Percentiles rank a stretch among this genome's conserved stretches.
These are phyloP conservation scores for Luvunga scandens DNA, from an alignment of 345 rosid species.

Conservation along the genomic window DNA sequence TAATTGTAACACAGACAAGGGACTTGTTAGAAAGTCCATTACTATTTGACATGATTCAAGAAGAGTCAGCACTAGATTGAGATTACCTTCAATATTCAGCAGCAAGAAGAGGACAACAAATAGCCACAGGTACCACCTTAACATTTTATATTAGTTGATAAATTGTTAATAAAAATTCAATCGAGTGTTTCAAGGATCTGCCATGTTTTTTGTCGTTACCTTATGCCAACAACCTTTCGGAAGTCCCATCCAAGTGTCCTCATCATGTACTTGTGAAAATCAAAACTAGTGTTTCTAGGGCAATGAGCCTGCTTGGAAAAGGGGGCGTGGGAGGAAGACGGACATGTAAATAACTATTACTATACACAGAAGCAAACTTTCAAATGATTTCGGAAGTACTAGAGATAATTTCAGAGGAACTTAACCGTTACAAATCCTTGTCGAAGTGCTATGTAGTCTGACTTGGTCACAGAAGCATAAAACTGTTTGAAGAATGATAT, in stretches of 20 bases:
- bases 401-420: neutral
- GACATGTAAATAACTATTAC: neutral
- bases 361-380: neutral
- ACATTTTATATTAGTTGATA: conserved; percentile 11
- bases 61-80: neutral
- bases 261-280: conserved; percentile 70
- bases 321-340: neutral
- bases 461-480: conserved; percentile 66
- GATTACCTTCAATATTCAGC: conserved; percentile 64
- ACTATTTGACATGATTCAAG: neutral
- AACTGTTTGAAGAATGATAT: conserved; percentile 87
- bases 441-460: conserved; percentile 72
- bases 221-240: conserved; percentile 69
- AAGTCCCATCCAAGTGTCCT: conserved; percentile 63
- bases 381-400: neutral
- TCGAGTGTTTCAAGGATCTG: neutral
- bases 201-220: conserved; percentile 33
- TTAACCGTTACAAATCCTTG: conserved; percentile 70
- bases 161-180: neutral
- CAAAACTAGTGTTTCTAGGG: conserved; percentile 25
- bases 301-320: conserved; percentile 43
- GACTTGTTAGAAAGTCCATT: neutral
- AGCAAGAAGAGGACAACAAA: conserved; percentile 76
- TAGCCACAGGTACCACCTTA: conserved; percentile 89
- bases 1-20: neutral